Evolutionary conservation across 805 yeast genomes (phyloP), one percentile per base, ranked within the genome.

Genomic region (Suhomyces kilbournensis): DNA sequence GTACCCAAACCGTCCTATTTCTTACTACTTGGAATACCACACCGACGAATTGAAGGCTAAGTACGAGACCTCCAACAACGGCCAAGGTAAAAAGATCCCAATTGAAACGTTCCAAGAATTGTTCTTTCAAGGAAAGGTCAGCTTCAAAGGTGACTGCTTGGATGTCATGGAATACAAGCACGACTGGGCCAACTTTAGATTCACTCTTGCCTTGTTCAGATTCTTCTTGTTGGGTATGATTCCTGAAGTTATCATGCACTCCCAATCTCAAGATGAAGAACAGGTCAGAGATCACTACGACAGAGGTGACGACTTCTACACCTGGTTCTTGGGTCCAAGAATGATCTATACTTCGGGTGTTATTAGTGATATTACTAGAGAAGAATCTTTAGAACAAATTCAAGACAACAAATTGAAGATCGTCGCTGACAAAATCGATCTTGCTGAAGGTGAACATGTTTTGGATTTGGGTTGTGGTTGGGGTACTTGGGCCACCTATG

Each of bases 271-370:
- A 76, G 97, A 91, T 69, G 97, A 90, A 76, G 97, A 90, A 74
- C 97, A 90, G 74, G 97, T 90, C 52, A 84, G 96, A 72, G 97
- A 88, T 65, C 96, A 90, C 75, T 90, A 90, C 70, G 97, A 91
- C 77, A 88, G 97, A 62, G 97, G 97, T 71, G 97, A 90, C 67
- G 97, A 91, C 72, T 90, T 90, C 72, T 91, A 91, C 81, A 75
- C 91, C 51, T 90, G 96, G 96, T 90, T 90, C 77, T 77, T 90
- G 61, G 97, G 97, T 55, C 94, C 96, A 56, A 84, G 97, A 72
- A 90, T 90, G 97, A 80, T 91, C 68, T 91, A 90, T 76, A 91
- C 97, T 35, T 84, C 93, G 20, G 97, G 97, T 66, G 75, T 88
- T 50, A 84, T 91, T 64, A 68, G 82, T 56, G 96, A 90, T 69